Base-by-base conservation (phyloP, 306 rosid genomes). In the Ochetophila trinervis region DNA sequence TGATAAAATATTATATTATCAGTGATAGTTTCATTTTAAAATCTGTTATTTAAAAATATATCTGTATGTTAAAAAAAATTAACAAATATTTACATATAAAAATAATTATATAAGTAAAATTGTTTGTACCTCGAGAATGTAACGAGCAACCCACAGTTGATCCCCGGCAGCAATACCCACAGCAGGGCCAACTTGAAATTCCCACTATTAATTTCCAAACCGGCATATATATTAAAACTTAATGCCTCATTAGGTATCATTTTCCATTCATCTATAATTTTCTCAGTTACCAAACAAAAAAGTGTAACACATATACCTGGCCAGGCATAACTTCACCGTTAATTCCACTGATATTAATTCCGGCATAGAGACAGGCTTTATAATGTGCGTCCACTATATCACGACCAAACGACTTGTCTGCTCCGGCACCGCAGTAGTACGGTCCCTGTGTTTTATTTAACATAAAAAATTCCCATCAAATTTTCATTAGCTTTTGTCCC, bases 291-390 rank as follows among this genome's bases (percentile, higher is more conserved):
- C 24, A 9, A 34, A 58, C 6, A 32, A 1, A 1, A 5, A 49
- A 30, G 5, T 35, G 5, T 3, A 35, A 8, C 54, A 11, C 5
- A 53, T 60, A 32, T 53, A 83, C 87, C 74, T 83, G 88, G 8
- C 83, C 85, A 0, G 88, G 88, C 88, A 80, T 83, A 62, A 83
- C 88, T 74, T 83, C 88, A 16, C 62, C 88, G 27, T 83, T 83
- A 61, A 76, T 70, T 32, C 88, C 88, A 60, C 85, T 79, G 74
- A 83, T 47, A 54, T 80, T 68, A 32, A 83, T 64, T 63, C 88
- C 88, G 19, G 88, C 88, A 47, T 70, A 83, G 34, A 83, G 80
- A 56, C 88, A 83, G 18, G 88, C 85, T 76, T 83, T 83, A 40
- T 83, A 83, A 37, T 83, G 88, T 9, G 88, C 18, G 40, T 83